Evolutionary conservation across 768 basidiomycete genomes (phyloP), one percentile per base, ranked within the genome.

Genomic region (Tylopilus plumbeoviolaceoides): DNA sequence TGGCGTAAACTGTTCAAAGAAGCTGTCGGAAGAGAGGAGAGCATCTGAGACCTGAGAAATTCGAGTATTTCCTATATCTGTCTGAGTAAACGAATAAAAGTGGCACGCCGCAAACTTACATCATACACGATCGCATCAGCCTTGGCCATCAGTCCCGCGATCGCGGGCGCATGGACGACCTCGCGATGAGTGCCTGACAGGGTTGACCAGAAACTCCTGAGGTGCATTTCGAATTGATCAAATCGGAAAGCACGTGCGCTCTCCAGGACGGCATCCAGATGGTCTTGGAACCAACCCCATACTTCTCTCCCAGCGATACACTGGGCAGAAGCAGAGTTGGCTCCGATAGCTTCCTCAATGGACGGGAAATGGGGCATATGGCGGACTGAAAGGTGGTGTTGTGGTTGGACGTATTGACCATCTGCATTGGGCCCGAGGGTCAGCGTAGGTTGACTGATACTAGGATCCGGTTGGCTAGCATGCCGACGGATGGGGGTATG

Each of bases 241-340:
- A 92, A 89, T 36, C 90, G 79, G 74, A 86, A 88, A 17, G 80
- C 73, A 50, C 88, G 75, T 40, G 92, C 82, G 60, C 81, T 85
- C 59, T 91, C 89, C 30, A 93, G 72, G 44, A 95, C 76, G 1
- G 85, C 75, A 70, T 95, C 91, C 55, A 93, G 76, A 73, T 95
- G 93, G 52, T 91, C 87, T 68, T 89, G 87, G 76, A 95, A 95
- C 85, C 89, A 91, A 28, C 77, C 79, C 93, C 93, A 95, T 7
- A 91, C 88, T 68, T 91, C 89, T 59, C 88, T 82, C 27, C 89
- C 91, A 55, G 85, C 85, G 20, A 90, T 78, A 50, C 83, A 81
- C 60, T 92, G 86, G 27, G 88, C 75, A 43, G 89, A 81, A n/a
- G 84, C 80, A 11, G 87, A 86, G 62, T 76, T 84, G 25, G 81